phyloP scores from a whole-genome alignment of 257 asterid genomes.

The Nicotiana otophora region DNA sequence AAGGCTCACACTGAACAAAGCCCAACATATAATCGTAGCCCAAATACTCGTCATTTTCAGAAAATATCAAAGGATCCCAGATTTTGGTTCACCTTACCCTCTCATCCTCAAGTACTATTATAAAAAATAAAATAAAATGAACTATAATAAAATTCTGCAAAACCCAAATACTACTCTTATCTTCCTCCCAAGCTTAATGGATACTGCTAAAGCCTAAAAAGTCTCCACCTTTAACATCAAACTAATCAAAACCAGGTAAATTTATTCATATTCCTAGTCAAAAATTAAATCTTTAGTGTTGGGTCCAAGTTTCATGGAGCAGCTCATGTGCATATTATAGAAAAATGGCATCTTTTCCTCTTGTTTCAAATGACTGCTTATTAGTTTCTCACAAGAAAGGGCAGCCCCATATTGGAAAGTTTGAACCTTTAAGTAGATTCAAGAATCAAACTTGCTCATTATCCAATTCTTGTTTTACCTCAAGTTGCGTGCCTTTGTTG shows the following conservation, averaged over 20 bases:
- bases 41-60: background rate
- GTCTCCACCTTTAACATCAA: slow-evolving; percentile 17
- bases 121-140: no score
- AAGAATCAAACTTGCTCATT: background rate
- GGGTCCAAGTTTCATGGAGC: slow-evolving; percentile 30
- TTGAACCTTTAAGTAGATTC: background rate
- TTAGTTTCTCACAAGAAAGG: slow-evolving; percentile 35
- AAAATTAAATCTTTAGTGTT: background rate
- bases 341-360: slow-evolving; percentile 68
- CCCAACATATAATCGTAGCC: background rate
- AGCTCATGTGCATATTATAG: slow-evolving; percentile 17
- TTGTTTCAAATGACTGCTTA: slow-evolving; percentile 47
- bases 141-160: slow-evolving; percentile 8
- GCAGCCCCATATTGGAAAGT: slow-evolving; percentile 23
- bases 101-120: background rate
- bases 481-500: slow-evolving; percentile 34
- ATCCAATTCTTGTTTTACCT: slow-evolving; percentile 9
- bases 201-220: background rate
- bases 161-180: slow-evolving; percentile 23
- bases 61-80: background rate
- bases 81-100: background rate
- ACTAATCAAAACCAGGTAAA: slow-evolving; percentile 6
- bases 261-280: background rate
- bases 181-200: background rate
- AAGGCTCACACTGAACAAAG: background rate